Conservation (phyloP, 495 filamentous ascomycete genomes). For the Durotheca rogersii region DNA sequence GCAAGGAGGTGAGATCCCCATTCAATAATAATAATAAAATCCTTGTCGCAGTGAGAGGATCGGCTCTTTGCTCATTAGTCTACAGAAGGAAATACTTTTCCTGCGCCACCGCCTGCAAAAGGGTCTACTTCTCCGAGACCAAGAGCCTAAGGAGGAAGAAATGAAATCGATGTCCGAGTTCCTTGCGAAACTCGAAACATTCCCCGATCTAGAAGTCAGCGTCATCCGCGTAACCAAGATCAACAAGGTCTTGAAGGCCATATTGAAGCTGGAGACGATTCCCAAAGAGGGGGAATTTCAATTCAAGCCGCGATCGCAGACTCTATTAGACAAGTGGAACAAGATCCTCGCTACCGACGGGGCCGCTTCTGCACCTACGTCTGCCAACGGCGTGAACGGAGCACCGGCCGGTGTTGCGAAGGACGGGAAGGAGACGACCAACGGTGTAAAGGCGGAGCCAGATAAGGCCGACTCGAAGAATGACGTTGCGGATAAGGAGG, state of each 20-base stretch:
- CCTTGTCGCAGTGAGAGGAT: too few species aligned
- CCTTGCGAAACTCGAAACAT: conserved; percentile 74
- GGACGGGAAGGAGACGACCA: conserved; percentile 54
- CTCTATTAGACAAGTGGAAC: conserved; percentile 79
- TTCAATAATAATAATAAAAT: too few species aligned
- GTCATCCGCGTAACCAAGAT: conserved; percentile 88
- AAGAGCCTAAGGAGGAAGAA: conserved; percentile 80
- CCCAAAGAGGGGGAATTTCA: conserved; percentile 81
- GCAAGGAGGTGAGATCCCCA: conserved; percentile 64
- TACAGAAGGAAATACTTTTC: conserved; percentile 71
- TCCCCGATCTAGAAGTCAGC: conserved; percentile 75
- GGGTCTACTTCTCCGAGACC: conserved; percentile 79
- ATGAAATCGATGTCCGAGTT: conserved; percentile 82
- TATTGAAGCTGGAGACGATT: conserved; percentile 78
- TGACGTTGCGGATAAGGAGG: conserved; percentile 38
- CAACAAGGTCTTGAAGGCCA: conserved; percentile 89
- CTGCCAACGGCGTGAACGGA: conserved; percentile 50
- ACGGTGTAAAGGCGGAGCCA: conserved; percentile 49
- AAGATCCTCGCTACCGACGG: conserved; percentile 63
- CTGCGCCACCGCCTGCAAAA: conserved; percentile 89
- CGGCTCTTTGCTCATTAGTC: conserved; percentile 12
- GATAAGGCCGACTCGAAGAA: conserved; percentile 46
- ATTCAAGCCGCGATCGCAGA: conserved; percentile 76
- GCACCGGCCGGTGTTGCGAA: conserved; percentile 38
- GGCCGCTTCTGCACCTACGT: conserved; percentile 33